Evolutionary conservation across 257 asterid genomes (phyloP).

Genomic region (Nicotiana knightiana): DNA sequence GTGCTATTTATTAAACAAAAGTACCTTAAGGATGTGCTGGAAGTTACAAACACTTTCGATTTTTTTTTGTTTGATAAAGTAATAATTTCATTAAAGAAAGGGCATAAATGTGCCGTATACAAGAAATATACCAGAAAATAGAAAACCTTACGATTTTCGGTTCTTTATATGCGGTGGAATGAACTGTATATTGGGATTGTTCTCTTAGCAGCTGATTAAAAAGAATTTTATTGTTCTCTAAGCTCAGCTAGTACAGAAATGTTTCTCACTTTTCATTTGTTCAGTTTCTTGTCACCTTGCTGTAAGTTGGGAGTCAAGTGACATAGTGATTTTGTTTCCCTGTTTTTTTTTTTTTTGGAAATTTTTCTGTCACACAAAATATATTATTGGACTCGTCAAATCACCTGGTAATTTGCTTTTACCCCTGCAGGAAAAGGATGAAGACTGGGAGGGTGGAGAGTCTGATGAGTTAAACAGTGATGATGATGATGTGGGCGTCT

Average conservation of each 20-base stretch:
- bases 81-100: too few species aligned
- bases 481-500: constrained; percentile 62
- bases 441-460: constrained; percentile 90
- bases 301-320: neutral
- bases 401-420: constrained; percentile 13
- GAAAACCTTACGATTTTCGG: neutral
- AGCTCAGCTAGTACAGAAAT: neutral
- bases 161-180: neutral
- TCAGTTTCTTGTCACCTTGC: neutral
- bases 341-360: neutral
- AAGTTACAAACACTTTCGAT: neutral
- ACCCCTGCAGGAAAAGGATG: constrained; percentile 55
- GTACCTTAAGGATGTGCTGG: constrained; percentile 2
- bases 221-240: neutral
- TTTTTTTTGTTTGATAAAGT: neutral
- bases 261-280: neutral
- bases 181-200: neutral
- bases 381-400: neutral
- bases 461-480: constrained; percentile 66
- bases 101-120: too few species aligned
- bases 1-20: neutral
- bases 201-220: neutral
- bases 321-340: neutral
- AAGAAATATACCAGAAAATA: too few species aligned
- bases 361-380: neutral